Evolutionary conservation across 2,329 filamentous ascomycete genomes (phyloP), one percentile per base, ranked within the genome.

Genomic region (Xylaria arbuscula): DNA sequence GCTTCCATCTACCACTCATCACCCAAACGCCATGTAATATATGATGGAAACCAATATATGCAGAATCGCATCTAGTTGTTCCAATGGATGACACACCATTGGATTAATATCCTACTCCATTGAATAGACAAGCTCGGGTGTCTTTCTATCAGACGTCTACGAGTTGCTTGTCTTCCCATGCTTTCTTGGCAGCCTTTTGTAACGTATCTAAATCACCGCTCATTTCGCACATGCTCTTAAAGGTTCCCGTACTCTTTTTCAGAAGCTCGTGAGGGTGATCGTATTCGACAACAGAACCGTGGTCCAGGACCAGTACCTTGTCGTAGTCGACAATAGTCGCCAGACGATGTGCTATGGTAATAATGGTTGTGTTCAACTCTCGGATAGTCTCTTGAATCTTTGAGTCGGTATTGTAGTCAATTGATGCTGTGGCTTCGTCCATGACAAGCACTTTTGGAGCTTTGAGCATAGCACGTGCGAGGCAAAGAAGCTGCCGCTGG

Each of bases 261-360:
- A 97, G 86, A 60, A 99, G 83, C 73, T 93, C 90, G 83, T 91
- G 94, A 0, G 96, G 96, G 76, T 97, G 92, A n/a, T 90, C 96
- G 77, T 89, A 99, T 81, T 99, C 95, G 5, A 96, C 87, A 22
- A 98, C 91, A 68, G 88, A 82, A 10, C 96, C 96, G 78, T 94
- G 93, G 76, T 99, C 96, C 4, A 99, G 85, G 13, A 99, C 94
- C 17, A 99, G 84, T 15, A 99, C 95, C 83, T 97, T 97, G 82
- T 99, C 96, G 77, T 98, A 99, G 79, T 99, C 96, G 34, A 96
- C 94, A 80, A 99, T 98, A 0, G 96, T 99, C 78, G 97, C 94
- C 72, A 99, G 85, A 19, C 96, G 89, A 81, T 99, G 96, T 0
- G 96, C 96, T 76, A 99, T 98, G 0, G 96, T 98, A 78, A 98